These are phyloP conservation scores for Oldenlandia corymbosa DNA, from an alignment of 257 asterid genomes.

Conservation along the genomic window DNA sequence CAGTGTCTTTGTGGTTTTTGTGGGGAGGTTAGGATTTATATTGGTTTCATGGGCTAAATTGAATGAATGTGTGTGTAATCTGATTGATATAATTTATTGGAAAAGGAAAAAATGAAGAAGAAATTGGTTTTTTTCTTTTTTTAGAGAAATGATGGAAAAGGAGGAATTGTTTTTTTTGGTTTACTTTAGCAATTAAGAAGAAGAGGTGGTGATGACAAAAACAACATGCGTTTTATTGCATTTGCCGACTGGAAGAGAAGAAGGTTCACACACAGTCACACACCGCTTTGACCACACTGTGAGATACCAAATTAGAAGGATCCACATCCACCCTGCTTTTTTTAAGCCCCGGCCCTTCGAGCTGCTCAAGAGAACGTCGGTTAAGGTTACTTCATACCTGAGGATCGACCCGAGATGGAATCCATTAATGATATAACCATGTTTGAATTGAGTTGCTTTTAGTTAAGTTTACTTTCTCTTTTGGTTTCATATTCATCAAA, in stretches of 20 bases:
- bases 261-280: too few relatives aligned
- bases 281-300: too few relatives aligned
- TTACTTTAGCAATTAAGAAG: too few relatives aligned
- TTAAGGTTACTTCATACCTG: slow-evolving; percentile 18
- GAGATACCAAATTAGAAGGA: too few relatives aligned
- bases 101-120: too few relatives aligned
- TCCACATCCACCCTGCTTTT: too few relatives aligned
- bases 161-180: too few relatives aligned
- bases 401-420: slow-evolving; percentile 8
- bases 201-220: too few relatives aligned
- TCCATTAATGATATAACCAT: slow-evolving; percentile 18
- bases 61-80: not conserved
- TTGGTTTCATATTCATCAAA: not conserved
- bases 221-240: too few relatives aligned
- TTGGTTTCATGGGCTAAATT: not conserved
- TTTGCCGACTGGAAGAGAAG: too few relatives aligned
- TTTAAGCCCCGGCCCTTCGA: slow-evolving; percentile 16
- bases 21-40: not conserved
- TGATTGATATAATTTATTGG: not conserved
- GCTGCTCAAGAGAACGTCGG: slow-evolving; percentile 34
- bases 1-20: slow-evolving; percentile 20
- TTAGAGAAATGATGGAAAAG: not conserved
- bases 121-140: not conserved
- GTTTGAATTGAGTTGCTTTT: slow-evolving; percentile 21
- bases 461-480: not conserved